Evolutionary conservation across 75 land plant species (phyloP).

Genomic region (Cryptomeria japonica): DNA sequence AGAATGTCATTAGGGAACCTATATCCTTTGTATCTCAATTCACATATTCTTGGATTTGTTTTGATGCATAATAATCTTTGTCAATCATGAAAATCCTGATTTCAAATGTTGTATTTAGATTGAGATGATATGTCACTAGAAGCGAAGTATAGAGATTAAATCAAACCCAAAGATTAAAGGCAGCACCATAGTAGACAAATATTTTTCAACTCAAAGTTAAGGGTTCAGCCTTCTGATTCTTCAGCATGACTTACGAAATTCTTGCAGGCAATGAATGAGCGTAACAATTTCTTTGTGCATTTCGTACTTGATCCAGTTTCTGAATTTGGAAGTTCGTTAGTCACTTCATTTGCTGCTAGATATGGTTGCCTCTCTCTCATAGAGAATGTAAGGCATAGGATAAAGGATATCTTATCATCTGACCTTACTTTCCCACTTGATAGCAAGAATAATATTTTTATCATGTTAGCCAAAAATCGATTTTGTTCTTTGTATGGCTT

Average conservation of each 20-base stretch:
- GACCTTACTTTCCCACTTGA: background rate
- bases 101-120: background rate
- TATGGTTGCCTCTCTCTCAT: conserved; percentile 78
- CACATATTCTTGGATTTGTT: background rate
- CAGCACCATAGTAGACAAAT: background rate
- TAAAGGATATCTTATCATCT: background rate
- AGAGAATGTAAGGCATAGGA: conserved; percentile 63
- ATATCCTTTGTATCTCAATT: background rate
- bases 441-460: background rate
- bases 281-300: conserved; percentile 74
- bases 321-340: conserved; percentile 23
- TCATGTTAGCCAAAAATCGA: background rate
- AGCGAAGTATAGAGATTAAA: background rate
- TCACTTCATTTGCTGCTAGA: conserved; percentile 68
- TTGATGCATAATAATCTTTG: background rate
- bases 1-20: background rate
- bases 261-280: conserved; percentile 60
- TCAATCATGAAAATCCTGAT: background rate
- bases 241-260: background rate
- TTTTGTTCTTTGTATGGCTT: conserved; percentile 10
- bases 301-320: conserved; percentile 74
- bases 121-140: background rate
- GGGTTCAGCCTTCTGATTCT: background rate
- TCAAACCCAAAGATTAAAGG: background rate
- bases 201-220: background rate